phyloP scores from a whole-genome alignment of 768 basidiomycete species.

The Russula abietina region DNA sequence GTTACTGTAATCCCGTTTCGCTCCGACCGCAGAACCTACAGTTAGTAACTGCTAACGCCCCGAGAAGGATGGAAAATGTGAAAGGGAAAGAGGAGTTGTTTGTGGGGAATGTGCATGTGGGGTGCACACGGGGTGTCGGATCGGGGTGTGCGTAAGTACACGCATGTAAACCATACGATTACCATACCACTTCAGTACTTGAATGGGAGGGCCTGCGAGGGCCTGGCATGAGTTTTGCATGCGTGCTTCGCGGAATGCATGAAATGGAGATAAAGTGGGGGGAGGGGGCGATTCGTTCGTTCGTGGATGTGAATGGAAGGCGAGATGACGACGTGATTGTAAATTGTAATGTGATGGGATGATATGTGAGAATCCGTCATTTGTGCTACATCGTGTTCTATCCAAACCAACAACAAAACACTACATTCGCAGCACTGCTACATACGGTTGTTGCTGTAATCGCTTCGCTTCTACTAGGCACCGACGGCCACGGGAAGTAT shows the following conservation, averaged over 20 bases:
- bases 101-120: background rate
- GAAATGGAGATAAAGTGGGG: constrained; percentile 17
- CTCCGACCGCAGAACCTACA: background rate
- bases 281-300: background rate
- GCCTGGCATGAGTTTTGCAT: background rate
- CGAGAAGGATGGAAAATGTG: background rate
- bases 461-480: too few species aligned
- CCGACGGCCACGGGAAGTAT: background rate
- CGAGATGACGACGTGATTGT: background rate
- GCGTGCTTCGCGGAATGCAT: constrained; percentile 22
- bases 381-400: background rate
- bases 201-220: background rate
- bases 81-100: background rate
- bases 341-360: too few species aligned
- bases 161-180: background rate
- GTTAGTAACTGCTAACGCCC: background rate
- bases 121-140: too few species aligned
- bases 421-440: background rate
- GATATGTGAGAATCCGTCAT: too few species aligned
- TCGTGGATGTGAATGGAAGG: background rate
- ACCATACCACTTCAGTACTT: background rate
- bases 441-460: background rate
- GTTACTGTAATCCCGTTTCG: background rate
- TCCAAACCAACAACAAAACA: too few species aligned
- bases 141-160: background rate